Evolutionary conservation across 768 basidiomycete genomes (phyloP).

Genomic region (Lactarius quietus): DNA sequence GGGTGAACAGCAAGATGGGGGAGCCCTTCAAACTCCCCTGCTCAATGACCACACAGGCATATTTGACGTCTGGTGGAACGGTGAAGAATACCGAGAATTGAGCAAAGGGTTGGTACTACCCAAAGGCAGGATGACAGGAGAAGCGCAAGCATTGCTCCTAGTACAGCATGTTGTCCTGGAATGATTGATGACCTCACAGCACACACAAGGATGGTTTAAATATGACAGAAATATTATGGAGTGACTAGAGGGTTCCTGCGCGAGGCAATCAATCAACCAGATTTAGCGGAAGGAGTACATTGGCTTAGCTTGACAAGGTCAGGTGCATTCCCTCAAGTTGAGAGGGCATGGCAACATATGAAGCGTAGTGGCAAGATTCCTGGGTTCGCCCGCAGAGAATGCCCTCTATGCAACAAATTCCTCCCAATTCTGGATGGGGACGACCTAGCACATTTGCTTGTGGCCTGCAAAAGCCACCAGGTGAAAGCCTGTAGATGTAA

Average conservation of each 20-base stretch:
- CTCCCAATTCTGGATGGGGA: no score
- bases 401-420: not conserved
- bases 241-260: not conserved
- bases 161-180: not conserved
- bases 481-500: not conserved
- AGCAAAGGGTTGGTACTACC: not conserved
- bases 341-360: not conserved
- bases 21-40: not conserved
- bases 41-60: no score
- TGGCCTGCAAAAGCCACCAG: not conserved
- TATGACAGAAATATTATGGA: not conserved
- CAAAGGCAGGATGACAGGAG: not conserved
- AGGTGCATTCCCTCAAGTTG: not conserved
- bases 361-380: not conserved
- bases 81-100: no score
- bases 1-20: not conserved
- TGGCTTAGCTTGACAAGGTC: not conserved
- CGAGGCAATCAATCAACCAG: not conserved
- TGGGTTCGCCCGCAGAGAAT: not conserved
- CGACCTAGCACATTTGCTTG: not conserved
- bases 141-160: rapidly evolving
- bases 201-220: not conserved
- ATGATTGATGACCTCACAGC: not conserved
- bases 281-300: not conserved
- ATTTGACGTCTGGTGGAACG: no score